phyloP scores from a whole-genome alignment of 768 basidiomycete genomes.

The Macrocybe gigantea region DNA sequence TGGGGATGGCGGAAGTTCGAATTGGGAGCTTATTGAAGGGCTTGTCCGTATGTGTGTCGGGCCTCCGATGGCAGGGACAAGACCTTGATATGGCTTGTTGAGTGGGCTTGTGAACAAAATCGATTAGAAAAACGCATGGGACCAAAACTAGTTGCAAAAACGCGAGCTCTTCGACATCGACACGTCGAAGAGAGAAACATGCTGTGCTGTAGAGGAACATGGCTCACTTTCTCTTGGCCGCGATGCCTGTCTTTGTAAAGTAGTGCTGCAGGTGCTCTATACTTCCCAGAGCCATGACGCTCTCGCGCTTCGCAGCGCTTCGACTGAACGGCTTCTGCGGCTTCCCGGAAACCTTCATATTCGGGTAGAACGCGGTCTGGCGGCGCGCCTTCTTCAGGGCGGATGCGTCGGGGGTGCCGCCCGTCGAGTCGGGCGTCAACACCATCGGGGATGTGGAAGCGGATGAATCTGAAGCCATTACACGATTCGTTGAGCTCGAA shows the following conservation, averaged over 20 bases:
- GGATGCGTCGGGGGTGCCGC: slow-evolving; percentile 22
- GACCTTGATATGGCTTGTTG: slow-evolving; percentile 50
- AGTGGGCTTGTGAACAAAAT: slow-evolving; percentile 21
- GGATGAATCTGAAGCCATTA: slow-evolving; percentile 37
- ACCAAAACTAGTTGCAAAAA: neutral
- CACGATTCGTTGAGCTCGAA: no score
- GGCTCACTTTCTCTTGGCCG: slow-evolving; percentile 65
- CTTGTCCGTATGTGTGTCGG: slow-evolving; percentile 36
- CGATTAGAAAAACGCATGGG: slow-evolving; percentile 3
- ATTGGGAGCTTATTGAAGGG: slow-evolving; percentile 38
- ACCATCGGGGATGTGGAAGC: slow-evolving; percentile 45
- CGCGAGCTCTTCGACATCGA: slow-evolving; percentile 1
- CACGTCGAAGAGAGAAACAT: slow-evolving; percentile 7
- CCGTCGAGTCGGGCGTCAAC: slow-evolving; percentile 61
- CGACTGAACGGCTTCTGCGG: slow-evolving; percentile 81
- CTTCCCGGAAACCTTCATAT: slow-evolving; percentile 64
- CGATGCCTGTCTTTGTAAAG: slow-evolving; percentile 84
- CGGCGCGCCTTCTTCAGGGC: slow-evolving; percentile 49
- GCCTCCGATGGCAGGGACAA: slow-evolving; percentile 76
- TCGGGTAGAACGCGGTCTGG: slow-evolving; percentile 74
- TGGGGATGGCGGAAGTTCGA: slow-evolving; percentile 71
- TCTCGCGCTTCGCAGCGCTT: slow-evolving; percentile 89
- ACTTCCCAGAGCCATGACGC: slow-evolving; percentile 91
- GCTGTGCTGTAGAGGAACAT: neutral
- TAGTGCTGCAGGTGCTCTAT: slow-evolving; percentile 96